Conservation (phyloP, 306 rosid genomes). For the Sechiopsis laciniata region DNA sequence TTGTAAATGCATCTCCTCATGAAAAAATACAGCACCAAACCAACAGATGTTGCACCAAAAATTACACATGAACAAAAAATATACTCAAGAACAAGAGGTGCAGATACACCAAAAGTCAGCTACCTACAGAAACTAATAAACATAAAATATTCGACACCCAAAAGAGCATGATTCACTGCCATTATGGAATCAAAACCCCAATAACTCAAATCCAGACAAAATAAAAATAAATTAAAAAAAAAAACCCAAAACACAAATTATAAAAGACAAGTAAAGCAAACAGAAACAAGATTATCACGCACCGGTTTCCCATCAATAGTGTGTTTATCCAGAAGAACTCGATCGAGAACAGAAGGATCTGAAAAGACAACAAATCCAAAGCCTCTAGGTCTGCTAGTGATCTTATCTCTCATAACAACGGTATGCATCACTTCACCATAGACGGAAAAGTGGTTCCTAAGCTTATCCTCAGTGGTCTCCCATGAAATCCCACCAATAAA, state of each 20-base stretch:
- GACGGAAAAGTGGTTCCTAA: conserved; percentile 64
- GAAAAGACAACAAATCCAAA: conserved; percentile 77
- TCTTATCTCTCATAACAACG: conserved; percentile 82
- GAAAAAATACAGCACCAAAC: conserved; percentile 1
- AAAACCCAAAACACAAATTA: neutral
- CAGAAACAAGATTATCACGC: neutral
- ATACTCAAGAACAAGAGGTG: neutral
- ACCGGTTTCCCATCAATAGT: conserved; percentile 90
- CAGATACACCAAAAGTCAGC: neutral
- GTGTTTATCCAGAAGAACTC: conserved; percentile 83
- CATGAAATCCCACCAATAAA: conserved; percentile 95
- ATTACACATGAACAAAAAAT: neutral
- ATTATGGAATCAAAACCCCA: neutral
- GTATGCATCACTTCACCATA: conserved; percentile 80
- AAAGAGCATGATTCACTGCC: neutral
- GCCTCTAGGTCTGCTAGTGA: conserved; percentile 81
- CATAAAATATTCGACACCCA: neutral
- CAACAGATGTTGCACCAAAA: neutral
- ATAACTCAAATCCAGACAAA: neutral
- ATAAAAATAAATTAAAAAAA: neutral
- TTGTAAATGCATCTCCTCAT: neutral
- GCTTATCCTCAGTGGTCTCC: conserved; percentile 90
- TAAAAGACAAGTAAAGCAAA: neutral
- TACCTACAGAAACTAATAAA: neutral
- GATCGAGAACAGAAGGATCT: conserved; percentile 82